Evolutionary conservation across 331 rosid genomes (phyloP).

Genomic region (Acacia concinna): DNA sequence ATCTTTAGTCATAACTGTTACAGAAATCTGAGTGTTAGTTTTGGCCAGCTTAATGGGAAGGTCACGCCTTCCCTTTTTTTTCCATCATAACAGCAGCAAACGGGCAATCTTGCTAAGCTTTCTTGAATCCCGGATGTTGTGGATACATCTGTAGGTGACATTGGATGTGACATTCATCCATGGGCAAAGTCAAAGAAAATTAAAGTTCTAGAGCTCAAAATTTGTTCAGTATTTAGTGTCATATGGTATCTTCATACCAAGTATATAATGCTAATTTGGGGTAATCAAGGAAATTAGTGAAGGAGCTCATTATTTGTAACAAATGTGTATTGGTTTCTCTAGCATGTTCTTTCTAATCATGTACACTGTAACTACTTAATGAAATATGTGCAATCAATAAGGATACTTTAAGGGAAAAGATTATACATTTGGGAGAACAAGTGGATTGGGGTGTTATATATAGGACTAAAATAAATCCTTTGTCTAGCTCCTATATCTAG

Average conservation of each 20-base stretch:
- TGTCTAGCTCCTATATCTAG: no score
- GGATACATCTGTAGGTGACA: conserved; percentile 1
- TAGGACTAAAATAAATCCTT: no score
- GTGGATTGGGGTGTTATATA: no score
- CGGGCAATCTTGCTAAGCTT: neutral
- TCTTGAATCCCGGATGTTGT: neutral
- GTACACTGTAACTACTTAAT: no score
- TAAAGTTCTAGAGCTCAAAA: neutral
- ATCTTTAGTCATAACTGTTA: neutral
- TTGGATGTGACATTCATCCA: neutral
- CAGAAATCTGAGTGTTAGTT: neutral
- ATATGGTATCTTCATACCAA: neutral
- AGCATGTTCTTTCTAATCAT: no score
- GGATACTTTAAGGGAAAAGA: no score
- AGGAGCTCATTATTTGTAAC: no score
- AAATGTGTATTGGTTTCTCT: no score
- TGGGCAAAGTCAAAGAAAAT: neutral
- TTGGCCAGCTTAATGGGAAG: neutral
- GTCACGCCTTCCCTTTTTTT: neutral
- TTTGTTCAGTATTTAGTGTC: neutral
- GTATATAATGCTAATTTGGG: neutral
- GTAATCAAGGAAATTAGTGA: no score
- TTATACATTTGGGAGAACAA: no score
- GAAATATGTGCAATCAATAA: no score
- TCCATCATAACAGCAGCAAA: neutral